Evolutionary conservation across 2,329 filamentous ascomycete species (phyloP).

Genomic region (Trichoderma sp.): DNA sequence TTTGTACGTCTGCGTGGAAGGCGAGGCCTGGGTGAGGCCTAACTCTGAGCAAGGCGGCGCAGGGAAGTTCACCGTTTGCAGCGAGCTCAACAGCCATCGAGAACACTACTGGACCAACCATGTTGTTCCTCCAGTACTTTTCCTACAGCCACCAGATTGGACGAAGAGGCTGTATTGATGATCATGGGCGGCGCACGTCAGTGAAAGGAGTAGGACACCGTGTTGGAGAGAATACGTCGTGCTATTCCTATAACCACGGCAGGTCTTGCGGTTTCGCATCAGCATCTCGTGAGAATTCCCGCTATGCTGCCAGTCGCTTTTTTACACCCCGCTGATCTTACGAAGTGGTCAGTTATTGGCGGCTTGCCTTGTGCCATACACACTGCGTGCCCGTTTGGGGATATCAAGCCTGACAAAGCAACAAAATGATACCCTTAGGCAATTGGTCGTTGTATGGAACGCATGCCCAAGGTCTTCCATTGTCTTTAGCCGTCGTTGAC

Average conservation of each 20-base stretch:
- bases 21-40: slow-evolving; percentile 15
- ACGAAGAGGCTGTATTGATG: slow-evolving; percentile 43
- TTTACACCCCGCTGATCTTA: too few species aligned
- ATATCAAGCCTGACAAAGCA: too few species aligned
- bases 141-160: slow-evolving; percentile 23
- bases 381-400: too few species aligned
- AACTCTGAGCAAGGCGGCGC: neutral
- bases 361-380: too few species aligned
- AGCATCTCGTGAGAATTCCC: slow-evolving; percentile 30
- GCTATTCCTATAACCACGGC: slow-evolving; percentile 36
- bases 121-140: slow-evolving; percentile 28
- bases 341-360: too few species aligned
- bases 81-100: slow-evolving; percentile 30
- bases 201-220: slow-evolving; percentile 34
- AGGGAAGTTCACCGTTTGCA: neutral
- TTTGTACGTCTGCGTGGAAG: slow-evolving; percentile 5
- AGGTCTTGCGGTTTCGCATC: slow-evolving; percentile 28
- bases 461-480: too few species aligned
- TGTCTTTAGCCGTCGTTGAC: too few species aligned
- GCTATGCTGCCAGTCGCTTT: slow-evolving; percentile 31
- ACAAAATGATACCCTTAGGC: too few species aligned
- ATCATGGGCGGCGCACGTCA: slow-evolving; percentile 37
- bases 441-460: too few species aligned
- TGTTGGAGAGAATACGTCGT: slow-evolving; percentile 40
- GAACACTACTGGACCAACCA: slow-evolving; percentile 34